phyloP scores from a whole-genome alignment of 306 rosid species.

The Biancaea sappan region DNA sequence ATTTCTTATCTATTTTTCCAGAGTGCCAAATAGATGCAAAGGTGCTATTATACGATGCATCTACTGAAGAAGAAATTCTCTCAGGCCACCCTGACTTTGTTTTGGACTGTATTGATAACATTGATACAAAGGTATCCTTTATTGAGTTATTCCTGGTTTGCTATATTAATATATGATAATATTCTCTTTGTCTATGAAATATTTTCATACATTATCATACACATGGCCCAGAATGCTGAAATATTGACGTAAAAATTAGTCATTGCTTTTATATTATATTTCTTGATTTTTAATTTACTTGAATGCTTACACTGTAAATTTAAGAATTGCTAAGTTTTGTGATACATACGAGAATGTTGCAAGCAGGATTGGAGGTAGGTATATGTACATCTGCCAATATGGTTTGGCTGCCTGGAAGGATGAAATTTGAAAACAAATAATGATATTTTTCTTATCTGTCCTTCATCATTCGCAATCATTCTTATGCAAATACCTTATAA shows the following conservation, averaged over 20 bases:
- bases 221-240: not conserved
- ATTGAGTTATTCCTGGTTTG: constrained; percentile 17
- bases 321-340: constrained; percentile 11
- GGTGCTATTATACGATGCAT: constrained; percentile 80
- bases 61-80: constrained; percentile 92
- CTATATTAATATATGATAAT: constrained; percentile 1
- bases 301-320: constrained; percentile 2
- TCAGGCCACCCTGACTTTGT: constrained; percentile 91
- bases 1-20: constrained; percentile 82
- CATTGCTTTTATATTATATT: constrained; percentile 1
- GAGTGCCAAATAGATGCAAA: constrained; percentile 89
- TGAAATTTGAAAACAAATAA: not conserved
- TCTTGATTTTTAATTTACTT: constrained; percentile 15
- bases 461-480: constrained; percentile 20
- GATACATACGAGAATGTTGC: constrained; percentile 24
- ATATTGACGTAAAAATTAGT: not conserved
- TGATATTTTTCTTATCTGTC: not conserved
- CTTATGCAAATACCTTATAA: constrained; percentile 27
- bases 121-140: constrained; percentile 83
- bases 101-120: constrained; percentile 92
- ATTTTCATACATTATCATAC: not conserved
- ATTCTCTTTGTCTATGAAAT: not conserved
- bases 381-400: not conserved
- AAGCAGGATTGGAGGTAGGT: not conserved
- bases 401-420: constrained; percentile 18